Percentiles rank a stretch among this genome's conserved stretches.
phyloP scores from a whole-genome alignment of 306 rosid genomes.

The Pyrus communis region DNA sequence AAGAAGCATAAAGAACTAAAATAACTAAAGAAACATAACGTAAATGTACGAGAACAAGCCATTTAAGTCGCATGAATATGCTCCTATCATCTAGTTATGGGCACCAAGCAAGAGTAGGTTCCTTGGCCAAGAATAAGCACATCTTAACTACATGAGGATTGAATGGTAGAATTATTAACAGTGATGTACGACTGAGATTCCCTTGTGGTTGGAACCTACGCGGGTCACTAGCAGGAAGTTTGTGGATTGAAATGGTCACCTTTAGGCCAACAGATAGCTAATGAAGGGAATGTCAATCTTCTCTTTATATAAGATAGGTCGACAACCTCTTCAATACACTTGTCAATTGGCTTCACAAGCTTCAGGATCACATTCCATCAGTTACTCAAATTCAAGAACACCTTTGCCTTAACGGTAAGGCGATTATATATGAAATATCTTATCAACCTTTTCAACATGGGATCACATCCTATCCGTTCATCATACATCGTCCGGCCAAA shows the following conservation, averaged over 20 bases:
- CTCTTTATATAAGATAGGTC: constrained; percentile 62
- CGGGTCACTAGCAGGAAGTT: constrained; percentile 53
- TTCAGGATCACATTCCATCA: constrained; percentile 54
- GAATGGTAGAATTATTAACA: constrained; percentile 40
- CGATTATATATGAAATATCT: no score
- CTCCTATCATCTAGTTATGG: no score
- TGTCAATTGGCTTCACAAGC: constrained; percentile 55
- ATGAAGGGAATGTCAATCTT: constrained; percentile 54
- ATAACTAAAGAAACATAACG: no score
- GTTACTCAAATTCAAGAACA: constrained; percentile 1
- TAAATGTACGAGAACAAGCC: no score
- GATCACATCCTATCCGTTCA: no score
- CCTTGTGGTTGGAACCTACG: constrained; percentile 36
- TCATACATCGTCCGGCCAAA: no score
- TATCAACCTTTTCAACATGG: no score
- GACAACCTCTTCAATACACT: constrained; percentile 26
- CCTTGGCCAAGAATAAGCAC: constrained; percentile 54
- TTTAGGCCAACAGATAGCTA: constrained; percentile 46
- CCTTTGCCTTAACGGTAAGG: no score
- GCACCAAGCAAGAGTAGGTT: constrained; percentile 38
- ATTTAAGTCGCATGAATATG: no score
- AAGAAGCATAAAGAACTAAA: no score
- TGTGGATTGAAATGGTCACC: constrained; percentile 64
- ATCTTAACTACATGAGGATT: constrained; percentile 53
- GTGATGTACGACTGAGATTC: constrained; percentile 46